Evolutionary conservation across 768 basidiomycete genomes (phyloP), one percentile per base, ranked within the genome.

Genomic region (Lactarius psammicola): DNA sequence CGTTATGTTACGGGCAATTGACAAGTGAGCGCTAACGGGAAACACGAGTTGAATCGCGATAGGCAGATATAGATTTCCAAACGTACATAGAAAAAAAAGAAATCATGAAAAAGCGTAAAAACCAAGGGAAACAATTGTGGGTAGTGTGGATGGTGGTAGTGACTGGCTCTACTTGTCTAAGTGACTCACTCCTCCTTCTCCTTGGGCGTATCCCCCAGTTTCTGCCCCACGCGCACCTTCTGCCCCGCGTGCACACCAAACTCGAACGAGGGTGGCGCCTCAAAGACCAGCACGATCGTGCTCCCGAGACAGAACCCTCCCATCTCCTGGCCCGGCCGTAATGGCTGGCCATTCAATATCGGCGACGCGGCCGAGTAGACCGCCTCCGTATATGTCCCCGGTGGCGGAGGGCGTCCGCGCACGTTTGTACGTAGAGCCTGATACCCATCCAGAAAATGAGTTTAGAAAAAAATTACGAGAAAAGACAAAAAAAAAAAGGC

Each of bases 201-300:
- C 68, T 78, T 75, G 20, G 59, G 40, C 23, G 75, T 65, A 15
- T 91, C 86, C 5, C 95, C 95, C 38, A 99, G 72, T 68, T 80
- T 77, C 77, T 98, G 81, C 0, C 96, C 96, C 40, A 96, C 93
- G 75, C 87, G 87, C 66, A 98, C 86, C 76, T 89, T 91, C 76
- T 94, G 84, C 2, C 94, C 93, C 2, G 87, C 82, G 67, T 85
- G 79, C 18, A 95, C 84, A 0, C 79, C 75, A 72, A 96, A 97
- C 75, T 86, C 83, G 74, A 95, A 99, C 40, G 86, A 78, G 60
- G 81, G 78, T 0, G 97, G 96, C 0, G 95, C 97, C 78, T 99
- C 97, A 72, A 98, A 97, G 1, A 98, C 93, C 56, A 98, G 82
- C 23, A 99, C 96, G 72, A 98, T 92, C 6, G 96, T 98, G 76